phyloP scores from a whole-genome alignment of 2,329 filamentous ascomycete genomes.

The Tolypocladium amazonense region DNA sequence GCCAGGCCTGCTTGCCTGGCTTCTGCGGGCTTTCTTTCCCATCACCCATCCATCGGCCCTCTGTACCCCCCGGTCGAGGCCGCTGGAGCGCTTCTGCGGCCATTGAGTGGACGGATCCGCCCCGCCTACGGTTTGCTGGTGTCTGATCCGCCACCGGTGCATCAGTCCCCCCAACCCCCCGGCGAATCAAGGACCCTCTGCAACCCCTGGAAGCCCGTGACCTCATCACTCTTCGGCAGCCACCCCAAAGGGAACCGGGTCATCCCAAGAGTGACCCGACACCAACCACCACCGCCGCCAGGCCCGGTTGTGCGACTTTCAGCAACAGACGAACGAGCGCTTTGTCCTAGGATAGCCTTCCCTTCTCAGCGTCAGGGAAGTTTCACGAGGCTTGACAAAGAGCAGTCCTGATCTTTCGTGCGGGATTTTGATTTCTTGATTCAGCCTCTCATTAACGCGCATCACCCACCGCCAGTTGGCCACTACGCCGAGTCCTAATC shows the following conservation, averaged over 20 bases:
- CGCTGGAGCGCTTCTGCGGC: neutral
- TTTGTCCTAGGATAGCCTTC: neutral
- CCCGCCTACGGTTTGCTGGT: slow-evolving; percentile 2
- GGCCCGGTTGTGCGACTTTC: slow-evolving; percentile 1
- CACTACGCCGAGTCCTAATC: neutral
- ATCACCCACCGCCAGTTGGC: neutral
- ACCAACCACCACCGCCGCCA: slow-evolving; percentile 1
- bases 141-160: slow-evolving; percentile 3
- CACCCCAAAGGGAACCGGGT: neutral
- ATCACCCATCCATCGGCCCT: neutral
- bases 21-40: neutral
- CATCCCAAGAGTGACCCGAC: slow-evolving; percentile 3
- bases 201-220: slow-evolving; percentile 12
- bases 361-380: neutral
- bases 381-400: neutral
- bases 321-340: neutral
- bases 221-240: slow-evolving; percentile 11
- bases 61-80: neutral
- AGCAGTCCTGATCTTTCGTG: neutral
- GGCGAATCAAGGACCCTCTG: neutral
- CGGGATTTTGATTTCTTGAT: neutral
- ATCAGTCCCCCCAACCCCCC: neutral
- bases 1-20: neutral
- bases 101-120: slow-evolving; percentile 3
- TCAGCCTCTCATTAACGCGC: neutral